These are phyloP conservation scores for Sungouiella thailandica DNA, from an alignment of 805 yeast species.

Conservation along the genomic window DNA sequence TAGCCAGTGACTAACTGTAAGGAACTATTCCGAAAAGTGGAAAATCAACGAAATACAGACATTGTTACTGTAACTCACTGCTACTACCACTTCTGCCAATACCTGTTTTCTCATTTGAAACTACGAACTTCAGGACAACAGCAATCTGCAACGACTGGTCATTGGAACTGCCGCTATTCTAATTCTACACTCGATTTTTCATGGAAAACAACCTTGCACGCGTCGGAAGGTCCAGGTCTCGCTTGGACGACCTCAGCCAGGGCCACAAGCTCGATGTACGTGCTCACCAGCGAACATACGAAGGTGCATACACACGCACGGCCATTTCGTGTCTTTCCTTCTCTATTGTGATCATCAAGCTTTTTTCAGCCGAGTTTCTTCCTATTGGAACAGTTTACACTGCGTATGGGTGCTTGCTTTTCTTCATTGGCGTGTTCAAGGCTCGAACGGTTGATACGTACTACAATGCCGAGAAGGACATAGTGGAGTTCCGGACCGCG, in stretches of 20 bases:
- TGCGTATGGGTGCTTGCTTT: constrained; percentile 47
- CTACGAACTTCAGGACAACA: no score
- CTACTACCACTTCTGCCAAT: no score
- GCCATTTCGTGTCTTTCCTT: constrained; percentile 67
- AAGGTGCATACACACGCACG: constrained; percentile 76
- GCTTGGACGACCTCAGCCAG: constrained; percentile 33
- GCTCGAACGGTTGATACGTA: constrained; percentile 32
- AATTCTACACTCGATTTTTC: neutral
- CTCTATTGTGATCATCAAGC: constrained; percentile 56
- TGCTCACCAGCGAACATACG: constrained; percentile 80
- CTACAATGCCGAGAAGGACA: constrained; percentile 32
- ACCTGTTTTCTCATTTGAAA: no score
- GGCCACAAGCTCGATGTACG: constrained; percentile 45
- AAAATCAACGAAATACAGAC: no score
- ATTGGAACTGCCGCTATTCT: no score
- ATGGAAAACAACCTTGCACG: neutral
- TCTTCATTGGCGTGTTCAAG: constrained; percentile 35
- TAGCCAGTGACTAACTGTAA: no score
- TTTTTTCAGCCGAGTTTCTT: constrained; percentile 59
- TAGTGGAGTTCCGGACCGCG: constrained; percentile 49
- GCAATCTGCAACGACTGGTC: no score
- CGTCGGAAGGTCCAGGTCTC: constrained; percentile 14
- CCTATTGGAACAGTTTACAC: constrained; percentile 66
- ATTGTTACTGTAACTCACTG: no score
- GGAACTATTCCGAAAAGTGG: no score